These are phyloP conservation scores for Erucastrum elatum DNA, from an alignment of 345 rosid genomes.

Conservation along the genomic window DNA sequence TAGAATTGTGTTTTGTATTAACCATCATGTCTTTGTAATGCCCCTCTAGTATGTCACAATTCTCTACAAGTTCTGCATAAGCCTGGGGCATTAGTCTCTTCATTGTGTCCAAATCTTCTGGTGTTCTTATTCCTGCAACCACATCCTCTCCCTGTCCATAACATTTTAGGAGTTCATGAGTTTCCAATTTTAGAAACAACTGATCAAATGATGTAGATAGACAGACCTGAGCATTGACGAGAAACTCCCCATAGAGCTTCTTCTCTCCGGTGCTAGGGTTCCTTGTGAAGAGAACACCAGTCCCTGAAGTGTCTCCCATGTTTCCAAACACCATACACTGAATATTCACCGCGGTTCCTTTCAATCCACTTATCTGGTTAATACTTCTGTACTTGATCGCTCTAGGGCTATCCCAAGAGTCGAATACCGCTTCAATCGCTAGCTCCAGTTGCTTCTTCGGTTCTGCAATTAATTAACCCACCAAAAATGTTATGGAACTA, in stretches of 20 bases:
- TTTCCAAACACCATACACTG: constrained; percentile 97
- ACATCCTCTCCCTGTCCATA: constrained; percentile 83
- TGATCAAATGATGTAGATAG: background rate
- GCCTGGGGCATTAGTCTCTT: constrained; percentile 75
- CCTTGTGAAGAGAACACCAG: constrained; percentile 92
- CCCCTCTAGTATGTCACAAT: constrained; percentile 76
- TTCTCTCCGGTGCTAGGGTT: constrained; percentile 94
- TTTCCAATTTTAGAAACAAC: background rate
- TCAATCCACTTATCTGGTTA: constrained; percentile 83
- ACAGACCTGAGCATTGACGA: constrained; percentile 86
- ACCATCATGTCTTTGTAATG: constrained; percentile 99
- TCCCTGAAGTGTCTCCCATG: constrained; percentile 94
- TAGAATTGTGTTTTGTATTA: constrained; percentile 2
- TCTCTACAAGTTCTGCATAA: constrained; percentile 79
- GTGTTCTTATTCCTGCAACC: constrained; percentile 95
- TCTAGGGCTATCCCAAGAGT: constrained; percentile 92
- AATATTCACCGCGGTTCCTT: constrained; percentile 90
- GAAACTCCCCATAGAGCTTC: constrained; percentile 88
- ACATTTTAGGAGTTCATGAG: background rate
- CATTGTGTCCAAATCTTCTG: constrained; percentile 79
- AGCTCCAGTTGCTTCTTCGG: constrained; percentile 70
- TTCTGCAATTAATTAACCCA: constrained; percentile 43
- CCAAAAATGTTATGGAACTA: background rate
- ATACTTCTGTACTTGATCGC: constrained; percentile 83
- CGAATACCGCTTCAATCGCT: constrained; percentile 79